Conservation (phyloP, 164 flowering plant genomes). For the Umbilicus rupestris region DNA sequence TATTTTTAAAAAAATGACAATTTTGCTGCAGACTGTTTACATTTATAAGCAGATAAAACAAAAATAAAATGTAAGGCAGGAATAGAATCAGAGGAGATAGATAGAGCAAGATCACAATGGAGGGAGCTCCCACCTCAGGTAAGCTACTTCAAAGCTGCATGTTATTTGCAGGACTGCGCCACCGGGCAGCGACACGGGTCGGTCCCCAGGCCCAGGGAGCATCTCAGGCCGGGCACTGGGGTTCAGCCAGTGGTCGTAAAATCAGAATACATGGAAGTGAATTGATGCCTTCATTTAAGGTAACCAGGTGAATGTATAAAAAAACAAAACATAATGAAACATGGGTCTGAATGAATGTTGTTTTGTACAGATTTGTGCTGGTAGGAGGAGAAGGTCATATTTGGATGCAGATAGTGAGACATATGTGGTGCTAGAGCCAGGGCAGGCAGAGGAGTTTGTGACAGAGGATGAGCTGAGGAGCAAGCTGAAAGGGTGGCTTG, state of each 20-base stretch:
- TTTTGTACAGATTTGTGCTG: slow-evolving; percentile 27
- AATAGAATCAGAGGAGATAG: background rate
- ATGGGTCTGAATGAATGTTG: no score
- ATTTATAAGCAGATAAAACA: background rate
- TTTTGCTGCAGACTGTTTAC: background rate
- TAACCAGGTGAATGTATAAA: no score
- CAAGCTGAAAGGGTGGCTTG: slow-evolving; percentile 55
- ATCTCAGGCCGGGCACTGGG: no score
- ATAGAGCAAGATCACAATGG: background rate
- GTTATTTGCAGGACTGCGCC: background rate
- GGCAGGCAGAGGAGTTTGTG: slow-evolving; percentile 64
- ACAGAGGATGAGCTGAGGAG: slow-evolving; percentile 54
- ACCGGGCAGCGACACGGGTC: background rate
- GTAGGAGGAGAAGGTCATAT: slow-evolving; percentile 56
- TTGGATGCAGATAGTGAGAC: slow-evolving; percentile 30
- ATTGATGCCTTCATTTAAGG: background rate
- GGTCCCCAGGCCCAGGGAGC: background rate
- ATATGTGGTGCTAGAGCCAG: slow-evolving; percentile 74
- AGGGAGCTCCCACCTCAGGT: background rate
- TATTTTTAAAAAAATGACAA: no score
- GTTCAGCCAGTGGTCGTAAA: background rate
- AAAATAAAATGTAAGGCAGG: background rate
- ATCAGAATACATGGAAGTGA: background rate
- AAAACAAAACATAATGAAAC: no score
- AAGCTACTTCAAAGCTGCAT: background rate